Evolutionary conservation across 2,329 filamentous ascomycete genomes (phyloP).

Genomic region (Fusarium neocosmosporiellum): DNA sequence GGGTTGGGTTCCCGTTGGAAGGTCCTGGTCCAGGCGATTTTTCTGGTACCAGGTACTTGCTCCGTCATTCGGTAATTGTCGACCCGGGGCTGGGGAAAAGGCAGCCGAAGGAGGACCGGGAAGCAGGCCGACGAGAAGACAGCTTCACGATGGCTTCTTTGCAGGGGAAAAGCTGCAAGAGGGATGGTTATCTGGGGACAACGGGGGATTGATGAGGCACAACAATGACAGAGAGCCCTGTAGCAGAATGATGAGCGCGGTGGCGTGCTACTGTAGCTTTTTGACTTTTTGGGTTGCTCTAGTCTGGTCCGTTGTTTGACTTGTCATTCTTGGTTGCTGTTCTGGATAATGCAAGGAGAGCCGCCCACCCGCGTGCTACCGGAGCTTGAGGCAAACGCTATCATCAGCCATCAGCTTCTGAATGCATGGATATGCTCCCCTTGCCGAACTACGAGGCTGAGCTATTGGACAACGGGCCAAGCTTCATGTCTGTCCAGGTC

Average conservation of each 20-base stretch:
- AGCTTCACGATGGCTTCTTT: slow-evolving; percentile 32
- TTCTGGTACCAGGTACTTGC: slow-evolving; percentile 29
- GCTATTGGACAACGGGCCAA: neutral
- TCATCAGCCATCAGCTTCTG: neutral
- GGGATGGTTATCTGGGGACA: neutral
- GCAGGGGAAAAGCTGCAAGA: neutral
- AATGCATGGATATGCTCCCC: neutral
- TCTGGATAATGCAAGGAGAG: slow-evolving; percentile 32
- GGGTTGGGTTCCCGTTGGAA: slow-evolving; percentile 4
- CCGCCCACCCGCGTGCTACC: slow-evolving; percentile 18
- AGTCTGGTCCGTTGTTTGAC: slow-evolving; percentile 15
- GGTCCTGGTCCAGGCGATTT: slow-evolving; percentile 10
- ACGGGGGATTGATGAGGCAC: slow-evolving; percentile 2
- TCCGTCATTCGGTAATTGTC: slow-evolving; percentile 32
- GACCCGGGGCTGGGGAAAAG: slow-evolving; percentile 15
- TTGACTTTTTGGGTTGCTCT: slow-evolving; percentile 22
- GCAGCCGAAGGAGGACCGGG: slow-evolving; percentile 4
- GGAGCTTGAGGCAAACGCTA: neutral
- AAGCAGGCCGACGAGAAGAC: slow-evolving; percentile 9
- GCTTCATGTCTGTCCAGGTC: neutral
- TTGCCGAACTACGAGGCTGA: neutral
- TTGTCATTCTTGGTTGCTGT: slow-evolving; percentile 13
- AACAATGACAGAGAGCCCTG: neutral
- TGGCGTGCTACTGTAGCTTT: slow-evolving; percentile 28
- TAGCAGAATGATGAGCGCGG: slow-evolving; percentile 24